phyloP scores from a whole-genome alignment of 805 yeast species.

The Zygoascus flipseniorum region DNA sequence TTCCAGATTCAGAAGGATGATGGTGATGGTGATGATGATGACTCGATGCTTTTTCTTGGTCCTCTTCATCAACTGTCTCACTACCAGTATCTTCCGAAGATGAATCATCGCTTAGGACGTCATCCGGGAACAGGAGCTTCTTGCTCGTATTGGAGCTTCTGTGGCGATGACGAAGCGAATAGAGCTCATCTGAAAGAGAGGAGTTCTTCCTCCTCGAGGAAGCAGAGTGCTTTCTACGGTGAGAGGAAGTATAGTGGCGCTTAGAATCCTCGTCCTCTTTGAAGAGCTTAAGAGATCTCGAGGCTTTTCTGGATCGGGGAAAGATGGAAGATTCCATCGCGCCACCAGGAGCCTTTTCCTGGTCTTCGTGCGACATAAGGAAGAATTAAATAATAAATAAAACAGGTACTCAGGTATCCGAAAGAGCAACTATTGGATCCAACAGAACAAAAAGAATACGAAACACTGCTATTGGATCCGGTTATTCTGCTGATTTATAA shows the following conservation, averaged over 20 bases:
- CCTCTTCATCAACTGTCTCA: not conserved
- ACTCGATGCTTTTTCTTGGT: not conserved
- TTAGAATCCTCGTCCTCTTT: slow-evolving; percentile 20
- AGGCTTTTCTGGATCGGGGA: slow-evolving; percentile 30
- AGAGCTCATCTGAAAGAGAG: not conserved
- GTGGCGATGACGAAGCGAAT: not conserved
- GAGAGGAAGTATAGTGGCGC: not conserved
- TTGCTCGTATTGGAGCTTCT: not conserved
- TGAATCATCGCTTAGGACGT: not conserved
- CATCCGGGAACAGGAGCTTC: not conserved
- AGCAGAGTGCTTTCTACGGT: not conserved
- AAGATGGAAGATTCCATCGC: not conserved
- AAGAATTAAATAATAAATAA: not conserved
- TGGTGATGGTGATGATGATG: not conserved
- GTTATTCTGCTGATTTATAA: too few relatives aligned
- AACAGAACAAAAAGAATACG: too few relatives aligned
- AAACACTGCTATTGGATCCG: too few relatives aligned
- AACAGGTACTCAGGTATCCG: not conserved
- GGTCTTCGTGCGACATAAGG: not conserved
- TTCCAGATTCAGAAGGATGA: not conserved
- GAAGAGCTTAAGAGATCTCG: slow-evolving; percentile 31
- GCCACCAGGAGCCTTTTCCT: too few relatives aligned
- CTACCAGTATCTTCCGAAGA: not conserved
- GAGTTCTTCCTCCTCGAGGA: not conserved
- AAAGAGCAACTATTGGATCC: too few relatives aligned